Base-by-base conservation (phyloP, 2,329 filamentous ascomycete genomes). In the Aureobasidium melanogenum region DNA sequence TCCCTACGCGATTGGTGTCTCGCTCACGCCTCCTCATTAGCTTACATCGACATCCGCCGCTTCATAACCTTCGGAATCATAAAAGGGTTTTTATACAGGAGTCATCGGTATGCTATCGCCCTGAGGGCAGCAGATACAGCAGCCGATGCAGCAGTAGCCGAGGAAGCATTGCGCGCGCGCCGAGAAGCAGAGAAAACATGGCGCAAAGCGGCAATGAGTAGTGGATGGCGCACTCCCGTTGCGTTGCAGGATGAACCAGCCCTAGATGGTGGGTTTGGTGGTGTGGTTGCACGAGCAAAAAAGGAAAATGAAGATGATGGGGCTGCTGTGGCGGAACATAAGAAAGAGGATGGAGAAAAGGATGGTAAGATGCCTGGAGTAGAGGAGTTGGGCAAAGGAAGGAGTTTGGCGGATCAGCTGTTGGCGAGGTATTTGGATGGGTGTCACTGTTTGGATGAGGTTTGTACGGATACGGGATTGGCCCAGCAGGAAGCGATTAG, bases 1-100 rank as follows among this genome's bases (percentile, higher is more conserved):
- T 89, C 86, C n/a, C 81, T 97, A 14, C 88, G 88, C 70, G 89
- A 93, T 71, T 97, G 91, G 90, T 86, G 94, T 66, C 81, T 88
- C 62, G 80, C 86, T 34, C 88, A 96, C 73, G 82, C 85, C 66
- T 83, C 87, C 43, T 77, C 88, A 41, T 80, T 97, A 9, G 79
- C 82, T 14, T 87, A 87, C 69, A 85, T 99, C 62, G 94, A 99
- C 72, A 85, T 97, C 60, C 85, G 94, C 14, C 87, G 94, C 30
- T 87, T 99, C 65, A 90, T 97, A 65, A 95, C 96, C 63, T 99
- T 97, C 69, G 94, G 93, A 62, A 83, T 97, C 63, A 96, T 97
- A 73, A 97, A 97, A 75, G 92, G 93, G 17, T 89, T 95, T 67
- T 76, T 99, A 26, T 97, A 97, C 74, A 85, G 94, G 36, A 87